A percentile compares a stretch with the other conserved stretches of the same genome.
phyloP scores from a whole-genome alignment of 495 filamentous ascomycete species.

The Penicillium lagena region DNA sequence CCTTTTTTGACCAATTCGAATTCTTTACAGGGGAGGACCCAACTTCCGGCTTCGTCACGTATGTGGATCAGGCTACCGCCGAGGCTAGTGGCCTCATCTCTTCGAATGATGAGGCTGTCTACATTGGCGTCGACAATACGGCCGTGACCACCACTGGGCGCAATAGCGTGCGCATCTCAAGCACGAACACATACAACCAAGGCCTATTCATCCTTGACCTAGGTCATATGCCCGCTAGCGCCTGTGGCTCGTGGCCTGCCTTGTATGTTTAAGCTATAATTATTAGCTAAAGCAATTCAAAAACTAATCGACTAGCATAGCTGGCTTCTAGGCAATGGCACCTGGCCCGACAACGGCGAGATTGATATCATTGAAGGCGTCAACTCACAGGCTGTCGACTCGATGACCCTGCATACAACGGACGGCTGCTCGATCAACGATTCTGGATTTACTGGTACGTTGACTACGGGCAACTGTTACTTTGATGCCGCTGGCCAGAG shows the following conservation, averaged over 20 bases:
- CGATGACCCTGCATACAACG: slow-evolving; percentile 62
- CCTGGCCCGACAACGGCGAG: slow-evolving; percentile 63
- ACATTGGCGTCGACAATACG: slow-evolving; percentile 37
- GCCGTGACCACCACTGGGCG: slow-evolving; percentile 40
- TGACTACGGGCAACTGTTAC: slow-evolving; percentile 44
- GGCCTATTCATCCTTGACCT: slow-evolving; percentile 57
- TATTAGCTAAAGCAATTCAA: background rate
- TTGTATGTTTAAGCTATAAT: slow-evolving; percentile 34
- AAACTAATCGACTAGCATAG: slow-evolving; percentile 14
- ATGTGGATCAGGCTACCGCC: slow-evolving; percentile 47
- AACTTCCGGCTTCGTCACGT: slow-evolving; percentile 64
- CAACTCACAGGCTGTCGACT: slow-evolving; percentile 47
- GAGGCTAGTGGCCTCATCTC: slow-evolving; percentile 47
- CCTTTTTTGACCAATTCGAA: slow-evolving; percentile 53
- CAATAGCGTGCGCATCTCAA: slow-evolving; percentile 48
- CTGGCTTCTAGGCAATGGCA: slow-evolving; percentile 42
- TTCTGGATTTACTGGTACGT: slow-evolving; percentile 34
- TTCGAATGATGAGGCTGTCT: slow-evolving; percentile 32
- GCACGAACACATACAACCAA: slow-evolving; percentile 43
- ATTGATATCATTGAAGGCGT: slow-evolving; percentile 72
- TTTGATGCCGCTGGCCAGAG: slow-evolving; percentile 37
- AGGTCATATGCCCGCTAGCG: slow-evolving; percentile 46
- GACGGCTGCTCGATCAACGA: slow-evolving; percentile 50
- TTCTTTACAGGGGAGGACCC: slow-evolving; percentile 53
- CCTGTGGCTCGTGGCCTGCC: slow-evolving; percentile 56